Percentiles rank a stretch among this genome's conserved stretches.
These are phyloP conservation scores for Carnegiea gigantea DNA, from an alignment of 179 eudicot species.

Conservation along the genomic window DNA sequence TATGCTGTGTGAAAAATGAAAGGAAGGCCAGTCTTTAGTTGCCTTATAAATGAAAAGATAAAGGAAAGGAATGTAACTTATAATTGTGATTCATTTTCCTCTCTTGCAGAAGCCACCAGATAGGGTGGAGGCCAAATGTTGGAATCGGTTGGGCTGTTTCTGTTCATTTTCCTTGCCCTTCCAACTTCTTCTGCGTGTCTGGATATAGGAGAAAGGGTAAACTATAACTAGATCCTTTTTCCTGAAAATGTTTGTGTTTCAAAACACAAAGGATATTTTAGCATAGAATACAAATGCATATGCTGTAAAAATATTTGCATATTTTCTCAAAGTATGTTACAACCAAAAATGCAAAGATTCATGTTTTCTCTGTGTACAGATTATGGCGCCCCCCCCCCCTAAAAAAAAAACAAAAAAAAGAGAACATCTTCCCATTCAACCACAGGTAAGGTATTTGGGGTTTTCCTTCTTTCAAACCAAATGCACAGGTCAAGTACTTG, in stretches of 20 bases:
- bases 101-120: background rate
- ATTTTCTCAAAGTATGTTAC: too few species aligned
- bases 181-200: background rate
- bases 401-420: background rate
- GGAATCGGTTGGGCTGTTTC: background rate
- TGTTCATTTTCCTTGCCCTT: background rate
- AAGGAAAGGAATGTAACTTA: background rate
- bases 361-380: too few species aligned
- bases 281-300: too few species aligned
- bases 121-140: background rate
- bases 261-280: too few species aligned
- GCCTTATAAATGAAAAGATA: background rate
- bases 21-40: background rate
- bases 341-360: too few species aligned
- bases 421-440: background rate
- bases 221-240: too few species aligned
- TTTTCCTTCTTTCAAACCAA: background rate
- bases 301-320: too few species aligned
- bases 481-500: background rate
- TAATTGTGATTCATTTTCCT: background rate
- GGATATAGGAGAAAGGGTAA: too few species aligned
- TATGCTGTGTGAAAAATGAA: background rate
- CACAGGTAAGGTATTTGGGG: background rate
- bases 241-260: too few species aligned
- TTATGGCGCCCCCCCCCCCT: background rate